A percentile compares a stretch with the other conserved stretches of the same genome.
Conservation (phyloP, 2,329 filamentous ascomycete species). For the Curvularia sp. region DNA sequence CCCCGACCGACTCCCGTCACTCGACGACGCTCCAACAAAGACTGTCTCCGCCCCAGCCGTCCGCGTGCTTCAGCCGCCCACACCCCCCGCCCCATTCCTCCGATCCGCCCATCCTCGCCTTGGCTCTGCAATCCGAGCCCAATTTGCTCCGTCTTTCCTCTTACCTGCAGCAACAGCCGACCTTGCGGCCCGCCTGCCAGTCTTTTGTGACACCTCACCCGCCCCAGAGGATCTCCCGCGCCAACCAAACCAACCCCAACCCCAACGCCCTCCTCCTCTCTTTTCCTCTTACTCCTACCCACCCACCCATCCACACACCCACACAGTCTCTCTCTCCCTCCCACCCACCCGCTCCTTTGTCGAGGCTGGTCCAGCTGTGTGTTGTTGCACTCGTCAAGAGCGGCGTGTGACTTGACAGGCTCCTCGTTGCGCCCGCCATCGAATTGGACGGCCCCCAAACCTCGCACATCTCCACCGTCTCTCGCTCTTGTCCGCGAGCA, state of each 20-base stretch:
- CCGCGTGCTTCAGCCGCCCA: background rate
- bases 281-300: background rate
- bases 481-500: slow-evolving; percentile 6
- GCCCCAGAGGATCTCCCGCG: slow-evolving; percentile 36
- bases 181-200: slow-evolving; percentile 37
- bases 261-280: background rate
- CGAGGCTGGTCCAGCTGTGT: slow-evolving; percentile 15
- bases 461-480: slow-evolving; percentile 3
- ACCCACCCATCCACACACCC: background rate
- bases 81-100: slow-evolving; percentile 2
- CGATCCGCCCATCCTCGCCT: slow-evolving; percentile 12
- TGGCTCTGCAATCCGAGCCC: slow-evolving; percentile 20
- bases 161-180: slow-evolving; percentile 41
- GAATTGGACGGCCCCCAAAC: slow-evolving; percentile 2
- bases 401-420: slow-evolving; percentile 32
- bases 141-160: slow-evolving; percentile 26
- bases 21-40: background rate
- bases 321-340: background rate
- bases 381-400: slow-evolving; percentile 35
- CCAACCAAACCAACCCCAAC: slow-evolving; percentile 15
- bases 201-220: slow-evolving; percentile 42
- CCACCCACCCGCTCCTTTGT: background rate
- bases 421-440: slow-evolving; percentile 31
- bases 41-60: too few species aligned
- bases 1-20: background rate